These are phyloP conservation scores for Aspergillus oerlinghausenensis DNA, from an alignment of 2,329 filamentous ascomycete genomes.

Conservation along the genomic window DNA sequence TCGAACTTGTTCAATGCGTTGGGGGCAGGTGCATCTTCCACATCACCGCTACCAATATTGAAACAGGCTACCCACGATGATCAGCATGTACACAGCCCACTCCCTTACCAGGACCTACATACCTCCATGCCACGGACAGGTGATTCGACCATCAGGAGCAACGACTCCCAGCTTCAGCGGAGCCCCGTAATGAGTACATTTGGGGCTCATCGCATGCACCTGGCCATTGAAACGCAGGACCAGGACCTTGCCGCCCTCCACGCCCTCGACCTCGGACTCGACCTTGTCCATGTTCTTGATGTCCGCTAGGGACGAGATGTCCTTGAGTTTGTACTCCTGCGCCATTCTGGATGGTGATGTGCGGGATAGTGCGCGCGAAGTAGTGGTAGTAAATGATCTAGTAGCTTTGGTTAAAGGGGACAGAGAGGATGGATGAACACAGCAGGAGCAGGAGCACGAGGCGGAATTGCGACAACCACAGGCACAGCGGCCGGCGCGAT, in stretches of 20 bases:
- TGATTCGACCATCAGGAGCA: conserved; percentile 74
- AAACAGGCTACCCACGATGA: conserved; percentile 69
- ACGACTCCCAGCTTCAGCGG: conserved; percentile 83
- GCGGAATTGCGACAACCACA: conserved; percentile 19
- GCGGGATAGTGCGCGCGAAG: conserved; percentile 5
- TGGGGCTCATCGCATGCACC: conserved; percentile 74
- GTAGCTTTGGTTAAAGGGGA: not conserved
- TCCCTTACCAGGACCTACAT: conserved; percentile 21
- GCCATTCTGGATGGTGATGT: conserved; percentile 27
- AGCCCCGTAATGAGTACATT: conserved; percentile 88
- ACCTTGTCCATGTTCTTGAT: conserved; percentile 77
- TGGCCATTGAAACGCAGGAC: conserved; percentile 73
- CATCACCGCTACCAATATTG: conserved; percentile 80
- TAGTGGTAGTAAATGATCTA: conserved; percentile 5
- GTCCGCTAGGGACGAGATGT: conserved; percentile 62
- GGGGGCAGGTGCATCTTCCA: conserved; percentile 89
- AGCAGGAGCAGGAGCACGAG: conserved; percentile 21
- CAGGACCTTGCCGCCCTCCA: conserved; percentile 80
- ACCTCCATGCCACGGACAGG: conserved; percentile 97
- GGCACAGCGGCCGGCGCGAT: conserved; percentile 10
- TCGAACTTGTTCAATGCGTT: conserved; percentile 82
- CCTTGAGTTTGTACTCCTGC: conserved; percentile 60
- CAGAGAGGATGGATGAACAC: conserved; percentile 15
- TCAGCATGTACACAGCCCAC: conserved; percentile 7
- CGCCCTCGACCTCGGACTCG: conserved; percentile 84